A percentile compares a stretch with the other conserved stretches of the same genome.
Conservation (phyloP, 2,329 filamentous ascomycete genomes). For the Aspergillus fijiensis region DNA sequence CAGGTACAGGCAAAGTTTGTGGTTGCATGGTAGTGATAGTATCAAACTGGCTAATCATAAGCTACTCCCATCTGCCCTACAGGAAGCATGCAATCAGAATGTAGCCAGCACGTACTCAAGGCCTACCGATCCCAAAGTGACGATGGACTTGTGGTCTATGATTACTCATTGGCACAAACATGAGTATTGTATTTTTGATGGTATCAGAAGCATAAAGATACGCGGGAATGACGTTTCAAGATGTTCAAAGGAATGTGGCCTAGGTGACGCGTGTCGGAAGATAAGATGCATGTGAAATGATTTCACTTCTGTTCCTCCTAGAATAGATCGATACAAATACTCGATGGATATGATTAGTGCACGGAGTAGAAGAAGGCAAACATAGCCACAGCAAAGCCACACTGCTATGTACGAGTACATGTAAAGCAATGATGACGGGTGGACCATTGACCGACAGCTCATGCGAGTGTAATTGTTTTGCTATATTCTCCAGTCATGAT, state of each 20-base stretch:
- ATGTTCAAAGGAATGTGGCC: not conserved
- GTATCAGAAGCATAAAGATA: not conserved
- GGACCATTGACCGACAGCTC: not conserved
- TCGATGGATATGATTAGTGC: too few species aligned
- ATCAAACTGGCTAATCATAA: too few species aligned
- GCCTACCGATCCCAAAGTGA: too few species aligned
- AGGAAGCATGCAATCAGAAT: too few species aligned
- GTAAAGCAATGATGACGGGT: not conserved
- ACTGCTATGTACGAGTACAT: not conserved
- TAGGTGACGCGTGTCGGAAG: not conserved
- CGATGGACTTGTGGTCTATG: too few species aligned
- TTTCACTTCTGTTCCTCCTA: not conserved
- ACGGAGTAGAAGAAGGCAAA: not conserved
- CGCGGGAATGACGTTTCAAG: not conserved
- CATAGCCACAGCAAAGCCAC: not conserved
- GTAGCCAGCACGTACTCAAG: too few species aligned
- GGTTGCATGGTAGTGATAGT: too few species aligned
- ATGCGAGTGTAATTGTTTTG: not conserved
- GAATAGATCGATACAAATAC: not conserved
- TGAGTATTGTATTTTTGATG: too few species aligned
- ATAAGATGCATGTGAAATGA: slow-evolving; percentile 1
- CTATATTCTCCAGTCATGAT: not conserved
- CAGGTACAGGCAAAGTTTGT: too few species aligned
- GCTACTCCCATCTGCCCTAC: too few species aligned
- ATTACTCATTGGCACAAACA: too few species aligned